A percentile compares a stretch with the other conserved stretches of the same genome.
These are phyloP conservation scores for Trichoderma gamsii DNA, from an alignment of 495 filamentous ascomycete genomes.

Conservation along the genomic window DNA sequence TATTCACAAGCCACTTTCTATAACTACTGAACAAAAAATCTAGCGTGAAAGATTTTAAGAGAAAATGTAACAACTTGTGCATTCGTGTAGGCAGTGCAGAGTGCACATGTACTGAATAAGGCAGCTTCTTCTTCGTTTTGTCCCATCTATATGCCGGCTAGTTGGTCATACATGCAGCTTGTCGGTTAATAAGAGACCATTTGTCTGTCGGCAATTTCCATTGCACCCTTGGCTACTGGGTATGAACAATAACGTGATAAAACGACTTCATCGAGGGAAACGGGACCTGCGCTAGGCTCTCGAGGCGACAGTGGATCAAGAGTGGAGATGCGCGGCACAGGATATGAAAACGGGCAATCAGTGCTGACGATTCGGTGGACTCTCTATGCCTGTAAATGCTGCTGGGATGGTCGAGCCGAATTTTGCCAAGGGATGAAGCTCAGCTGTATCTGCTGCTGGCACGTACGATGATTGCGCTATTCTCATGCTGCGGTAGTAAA, in stretches of 20 bases:
- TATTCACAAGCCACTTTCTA: not conserved
- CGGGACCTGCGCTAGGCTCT: not conserved
- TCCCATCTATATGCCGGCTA: no score
- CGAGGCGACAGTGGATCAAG: not conserved
- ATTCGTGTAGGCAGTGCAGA: no score
- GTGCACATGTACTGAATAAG: no score
- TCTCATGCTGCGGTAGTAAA: not conserved
- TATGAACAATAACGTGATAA: not conserved
- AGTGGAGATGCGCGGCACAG: not conserved
- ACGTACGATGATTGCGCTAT: not conserved
- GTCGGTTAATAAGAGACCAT: no score
- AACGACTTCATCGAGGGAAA: not conserved
- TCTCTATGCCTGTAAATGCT: not conserved
- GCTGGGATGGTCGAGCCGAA: no score
- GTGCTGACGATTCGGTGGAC: not conserved
- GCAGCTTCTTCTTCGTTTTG: no score
- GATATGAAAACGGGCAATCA: not conserved
- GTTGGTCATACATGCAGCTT: no score
- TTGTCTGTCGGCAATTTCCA: no score
- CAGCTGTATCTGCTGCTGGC: not conserved
- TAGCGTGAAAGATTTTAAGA: no score
- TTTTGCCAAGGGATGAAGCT: not conserved
- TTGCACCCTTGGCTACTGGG: no score
- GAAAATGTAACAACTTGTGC: no score
- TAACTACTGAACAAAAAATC: no score